Conservation (phyloP, 352 stramenopile species). For the Phytopythium cucurbitacearum region DNA sequence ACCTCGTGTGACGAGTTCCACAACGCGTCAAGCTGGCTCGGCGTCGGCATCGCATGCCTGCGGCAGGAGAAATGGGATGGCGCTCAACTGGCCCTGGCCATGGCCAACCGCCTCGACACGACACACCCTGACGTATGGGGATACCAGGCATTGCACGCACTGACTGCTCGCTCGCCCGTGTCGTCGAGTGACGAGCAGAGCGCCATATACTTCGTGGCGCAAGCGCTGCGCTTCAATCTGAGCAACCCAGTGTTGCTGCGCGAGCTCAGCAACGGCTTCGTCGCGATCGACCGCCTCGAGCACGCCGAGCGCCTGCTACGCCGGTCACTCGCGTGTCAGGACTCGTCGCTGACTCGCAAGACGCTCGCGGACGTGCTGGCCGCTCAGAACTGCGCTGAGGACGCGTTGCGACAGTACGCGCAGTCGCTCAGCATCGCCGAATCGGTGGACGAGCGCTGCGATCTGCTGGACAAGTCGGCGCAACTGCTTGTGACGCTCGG, state of each 20-base stretch:
- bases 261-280: conserved; percentile 78
- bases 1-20: conserved; percentile 52
- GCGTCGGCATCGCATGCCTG: conserved; percentile 63
- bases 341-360: conserved; percentile 76
- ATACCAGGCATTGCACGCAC: conserved; percentile 57
- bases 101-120: conserved; percentile 69
- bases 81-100: conserved; percentile 55
- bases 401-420: conserved; percentile 65
- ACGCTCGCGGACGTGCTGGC: conserved; percentile 72
- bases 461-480: conserved; percentile 57
- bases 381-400: conserved; percentile 76
- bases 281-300: conserved; percentile 74
- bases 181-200: conserved; percentile 35
- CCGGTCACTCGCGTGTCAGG: conserved; percentile 55
- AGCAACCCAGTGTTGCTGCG: conserved; percentile 59
- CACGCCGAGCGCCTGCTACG: conserved; percentile 64
- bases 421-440: conserved; percentile 41
- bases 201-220: conserved; percentile 41
- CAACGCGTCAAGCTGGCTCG: conserved; percentile 72
- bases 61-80: conserved; percentile 59
- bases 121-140: conserved; percentile 74
- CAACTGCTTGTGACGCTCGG: conserved; percentile 66
- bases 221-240: conserved; percentile 59
- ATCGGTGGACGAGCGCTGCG: conserved; percentile 32
- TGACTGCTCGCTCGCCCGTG: conserved; percentile 21